Base-by-base conservation (phyloP, 1,284 basidiomycete species). In the Tremellales sp. region DNA sequence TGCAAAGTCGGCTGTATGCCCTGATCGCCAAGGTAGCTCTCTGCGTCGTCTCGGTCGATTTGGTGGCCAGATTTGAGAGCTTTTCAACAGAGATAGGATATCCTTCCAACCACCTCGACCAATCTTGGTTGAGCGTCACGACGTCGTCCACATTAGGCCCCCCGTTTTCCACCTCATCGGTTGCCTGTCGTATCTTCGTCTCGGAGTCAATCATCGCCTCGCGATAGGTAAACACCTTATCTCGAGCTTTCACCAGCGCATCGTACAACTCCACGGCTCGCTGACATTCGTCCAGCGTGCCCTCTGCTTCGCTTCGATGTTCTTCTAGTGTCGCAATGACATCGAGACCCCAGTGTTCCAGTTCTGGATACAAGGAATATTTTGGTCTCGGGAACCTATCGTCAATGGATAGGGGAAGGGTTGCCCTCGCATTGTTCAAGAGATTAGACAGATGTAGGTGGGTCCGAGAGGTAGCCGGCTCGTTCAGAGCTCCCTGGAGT, bases 221-320 rank as follows among this genome's bases (percentile, higher is more conserved):
- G 44, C 32, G 2, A 38, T 27, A 7, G 24, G n/a, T 22, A 4
- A 54, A 33, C 29, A 50, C 44, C 1, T 41, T 25, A 5, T 50
- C 50, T 10, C 50, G 40, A 5, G 56, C 51, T 18, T 45, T 45
- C 33, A 50, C 37, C 3, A 64, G 38, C 33, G 48, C 34, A 22
- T 21, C 39, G 49, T 66, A 65, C 56, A 60, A 65, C 4, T 53
- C 51, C 9, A 65, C 21, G 0, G 47, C 56, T 18, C 54, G 45
- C n/a, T 27, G 43, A 1, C 47, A 48, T 2, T 50, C 18, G 14
- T 52, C 40, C 7, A 63, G 10, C 0, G 38, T 38, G 4, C 39
- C 43, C 14, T 48, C 42, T 1, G 61, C 60, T 5, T 51, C 42
- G 1, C 33, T 33, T 3, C 47, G 52, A 0, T 47, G 42, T 2